A percentile compares a stretch with the other conserved stretches of the same genome.
Evolutionary conservation across 2,329 filamentous ascomycete genomes (phyloP).

Genomic region (Claviceps humidiphila): DNA sequence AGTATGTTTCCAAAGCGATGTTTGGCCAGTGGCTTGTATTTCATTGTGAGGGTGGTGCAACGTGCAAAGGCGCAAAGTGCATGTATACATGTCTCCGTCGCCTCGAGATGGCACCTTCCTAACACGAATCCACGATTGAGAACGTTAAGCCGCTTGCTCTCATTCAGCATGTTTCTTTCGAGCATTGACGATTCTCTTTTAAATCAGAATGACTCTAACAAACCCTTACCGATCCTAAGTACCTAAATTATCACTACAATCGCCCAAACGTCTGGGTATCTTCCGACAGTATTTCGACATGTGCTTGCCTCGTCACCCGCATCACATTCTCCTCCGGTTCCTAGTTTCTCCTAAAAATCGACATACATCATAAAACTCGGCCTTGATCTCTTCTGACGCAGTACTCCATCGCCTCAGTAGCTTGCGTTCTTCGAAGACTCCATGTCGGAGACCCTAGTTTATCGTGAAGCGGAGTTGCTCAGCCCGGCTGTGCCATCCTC

Average conservation of each 20-base stretch:
- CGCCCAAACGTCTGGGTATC: neutral
- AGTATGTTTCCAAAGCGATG: neutral
- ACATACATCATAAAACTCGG: neutral
- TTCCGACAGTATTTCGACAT: neutral
- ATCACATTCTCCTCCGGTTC: neutral
- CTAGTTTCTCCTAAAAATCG: neutral
- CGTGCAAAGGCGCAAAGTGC: neutral
- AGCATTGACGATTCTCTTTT: neutral
- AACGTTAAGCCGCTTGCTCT: neutral
- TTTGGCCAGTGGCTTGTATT: neutral
- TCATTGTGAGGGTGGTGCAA: neutral
- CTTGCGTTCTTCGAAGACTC: neutral
- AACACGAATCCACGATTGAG: neutral
- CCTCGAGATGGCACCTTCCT: neutral
- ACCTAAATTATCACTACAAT: neutral
- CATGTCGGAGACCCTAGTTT: slow-evolving; percentile 11
- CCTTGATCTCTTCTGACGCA: neutral
- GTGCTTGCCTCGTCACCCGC: too few species aligned
- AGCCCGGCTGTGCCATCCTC: neutral
- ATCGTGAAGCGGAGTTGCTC: neutral
- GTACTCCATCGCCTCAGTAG: neutral
- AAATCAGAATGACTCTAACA: neutral
- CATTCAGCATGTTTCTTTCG: neutral
- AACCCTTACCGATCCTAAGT: neutral
- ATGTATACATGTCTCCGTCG: neutral